Evolutionary conservation across 139 green algal genomes (phyloP).

Genomic region (Medakamo hakoo): DNA sequence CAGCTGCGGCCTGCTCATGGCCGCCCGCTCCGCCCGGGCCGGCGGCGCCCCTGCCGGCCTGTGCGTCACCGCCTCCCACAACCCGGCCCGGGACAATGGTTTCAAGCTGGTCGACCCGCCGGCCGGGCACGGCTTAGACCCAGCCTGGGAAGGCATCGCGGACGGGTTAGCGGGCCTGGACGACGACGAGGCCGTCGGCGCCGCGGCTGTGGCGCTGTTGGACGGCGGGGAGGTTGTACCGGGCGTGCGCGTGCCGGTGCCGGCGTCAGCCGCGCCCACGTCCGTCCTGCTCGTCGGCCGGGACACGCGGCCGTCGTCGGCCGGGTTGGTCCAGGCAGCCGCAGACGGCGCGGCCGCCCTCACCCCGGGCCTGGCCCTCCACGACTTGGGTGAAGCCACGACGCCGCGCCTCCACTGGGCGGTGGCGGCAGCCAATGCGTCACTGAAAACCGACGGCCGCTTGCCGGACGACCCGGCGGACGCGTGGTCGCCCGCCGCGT

Average conservation of each 20-base stretch:
- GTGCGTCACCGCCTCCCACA: conserved; percentile 95
- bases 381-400: conserved; percentile 53
- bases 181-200: conserved; percentile 18
- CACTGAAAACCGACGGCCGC: conserved; percentile 2
- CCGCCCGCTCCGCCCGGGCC: conserved; percentile 27
- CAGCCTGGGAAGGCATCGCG: conserved; percentile 41
- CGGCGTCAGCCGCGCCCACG: neutral
- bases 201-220: conserved; percentile 8
- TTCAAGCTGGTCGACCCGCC: conserved; percentile 89
- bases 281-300: conserved; percentile 46
- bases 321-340: conserved; percentile 37
- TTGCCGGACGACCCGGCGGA: conserved; percentile 7
- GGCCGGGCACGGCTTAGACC: conserved; percentile 55
- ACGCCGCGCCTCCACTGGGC: conserved; percentile 91
- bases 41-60: conserved; percentile 42
- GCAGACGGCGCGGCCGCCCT: conserved; percentile 36
- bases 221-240: conserved; percentile 9
- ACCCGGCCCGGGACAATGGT: conserved; percentile 84
- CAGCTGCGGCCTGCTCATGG: conserved; percentile 70
- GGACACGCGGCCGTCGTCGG: conserved; percentile 58
- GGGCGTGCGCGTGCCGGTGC: conserved; percentile 3
- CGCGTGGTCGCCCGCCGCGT: no score
- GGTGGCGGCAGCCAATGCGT: conserved; percentile 21
- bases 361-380: conserved; percentile 15
- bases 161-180: conserved; percentile 49